phyloP scores from a whole-genome alignment of 2,329 filamentous ascomycete species.

The Fusarium pseudonygamai region DNA sequence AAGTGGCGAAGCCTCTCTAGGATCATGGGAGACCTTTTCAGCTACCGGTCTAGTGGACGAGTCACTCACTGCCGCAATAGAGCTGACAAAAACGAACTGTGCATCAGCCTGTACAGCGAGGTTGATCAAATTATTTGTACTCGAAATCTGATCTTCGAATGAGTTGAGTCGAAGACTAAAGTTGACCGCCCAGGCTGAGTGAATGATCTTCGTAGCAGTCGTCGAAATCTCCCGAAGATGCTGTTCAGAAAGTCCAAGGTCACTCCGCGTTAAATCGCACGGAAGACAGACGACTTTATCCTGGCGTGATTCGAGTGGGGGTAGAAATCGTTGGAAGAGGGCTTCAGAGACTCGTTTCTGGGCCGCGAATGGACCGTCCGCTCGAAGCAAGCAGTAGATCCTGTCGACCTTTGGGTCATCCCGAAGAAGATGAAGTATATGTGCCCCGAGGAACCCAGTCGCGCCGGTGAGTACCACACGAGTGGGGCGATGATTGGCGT shows the following conservation, averaged over 20 bases:
- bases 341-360: constrained; percentile 21
- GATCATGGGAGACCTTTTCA: constrained; percentile 42
- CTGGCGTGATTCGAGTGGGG: not conserved
- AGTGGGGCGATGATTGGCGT: not conserved
- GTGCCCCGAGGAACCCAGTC: constrained; percentile 72
- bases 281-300: constrained; percentile 31
- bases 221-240: not conserved
- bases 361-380: constrained; percentile 6
- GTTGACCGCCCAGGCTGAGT: constrained; percentile 65
- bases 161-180: constrained; percentile 61
- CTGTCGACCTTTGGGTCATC: not conserved
- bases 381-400: constrained; percentile 55
- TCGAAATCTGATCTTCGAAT: constrained; percentile 61
- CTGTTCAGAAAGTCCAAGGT: constrained; percentile 10
- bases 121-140: constrained; percentile 54
- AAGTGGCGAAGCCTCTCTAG: constrained; percentile 46
- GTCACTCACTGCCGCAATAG: constrained; percentile 55
- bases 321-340: constrained; percentile 1
- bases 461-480: constrained; percentile 65
- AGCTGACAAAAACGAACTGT: constrained; percentile 61
- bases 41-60: constrained; percentile 45
- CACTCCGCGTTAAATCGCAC: not conserved
- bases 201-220: constrained; percentile 49
- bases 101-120: constrained; percentile 43
- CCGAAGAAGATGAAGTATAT: constrained; percentile 51